Evolutionary conservation across 2,329 filamentous ascomycete genomes (phyloP), one percentile per base, ranked within the genome.

Genomic region (Zymoseptoria pseudotritici): DNA sequence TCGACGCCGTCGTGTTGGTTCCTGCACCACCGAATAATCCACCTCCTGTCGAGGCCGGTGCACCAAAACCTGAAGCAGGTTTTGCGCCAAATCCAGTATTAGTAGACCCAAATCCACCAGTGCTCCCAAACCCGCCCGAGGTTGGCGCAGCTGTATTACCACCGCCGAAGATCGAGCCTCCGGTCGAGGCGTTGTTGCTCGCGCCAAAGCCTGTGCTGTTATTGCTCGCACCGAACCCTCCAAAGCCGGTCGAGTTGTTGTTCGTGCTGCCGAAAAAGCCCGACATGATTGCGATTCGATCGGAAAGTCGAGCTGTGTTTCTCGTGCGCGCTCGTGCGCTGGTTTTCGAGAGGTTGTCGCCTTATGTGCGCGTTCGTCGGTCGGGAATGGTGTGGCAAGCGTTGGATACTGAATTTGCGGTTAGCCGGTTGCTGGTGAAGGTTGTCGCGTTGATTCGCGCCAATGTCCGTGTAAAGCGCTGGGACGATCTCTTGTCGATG

Each of bases 251-350:
- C 19, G 66, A 63, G 22, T 63, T 67, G 36, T 63, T 63, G 54
- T 64, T 65, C 56, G 61, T 69, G 50, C 60, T 63, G 50, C 57
- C 59, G 56, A 63, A 65, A 53, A 66, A 68, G 31, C 65, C 63
- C 11, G 63, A 65, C 65, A 67, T 65, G 4, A n/a, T 60, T 54
- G 21, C 42, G 17, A n/a, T 19, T 53, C 53, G 31, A 19, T 52
- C 24, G 49, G 19, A 49, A 29, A 20, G 52, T 52, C 22, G 19
- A 26, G 50, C 19, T 21, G 50, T 17, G 42, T 21, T 29, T 13
- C 8, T 54, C 60, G 42, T 54, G 50, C 55, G 65, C 65, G 65
- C 73, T 56, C 70, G 76, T 53, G 75, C 79, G 64, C 65, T 63
- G 31, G 36, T 42, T 22, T 20, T 50, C 24, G 77, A 78, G 60